Base-by-base conservation (phyloP, 495 filamentous ascomycete species). In the Penicillium nucicola region DNA sequence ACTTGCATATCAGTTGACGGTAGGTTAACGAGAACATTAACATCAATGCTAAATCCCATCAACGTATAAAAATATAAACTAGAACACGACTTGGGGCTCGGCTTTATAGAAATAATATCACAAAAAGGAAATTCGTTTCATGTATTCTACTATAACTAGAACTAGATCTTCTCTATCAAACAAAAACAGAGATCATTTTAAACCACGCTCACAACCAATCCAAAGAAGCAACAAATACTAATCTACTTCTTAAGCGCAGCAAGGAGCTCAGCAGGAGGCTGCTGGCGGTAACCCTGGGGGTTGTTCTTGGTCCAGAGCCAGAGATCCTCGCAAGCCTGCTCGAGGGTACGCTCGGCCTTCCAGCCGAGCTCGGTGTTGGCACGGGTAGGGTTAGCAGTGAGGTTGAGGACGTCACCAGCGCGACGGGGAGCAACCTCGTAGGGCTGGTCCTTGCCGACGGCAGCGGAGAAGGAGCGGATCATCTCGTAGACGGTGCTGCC, bases 241-340 rank as follows among this genome's bases (percentile, higher is more conserved):
- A 60, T 58, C 60, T 79, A 72, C 55, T 81, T 77, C 75, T 89
- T 84, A 58, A 93, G 65, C 60, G 78, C 76, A 48, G 87, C 85
- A 22, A 97, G 62, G 58, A 98, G 77, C 68, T 87, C 85, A 50
- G 89, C 81, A 25, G 93, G 93, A 17, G 93, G 90, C 55, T 88
- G 73, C 72, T 97, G 92, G 44, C 89, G 78, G 74, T 97, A 97
- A 14, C 93, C 93, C 74, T 89, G 81, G 35, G 93, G 93, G 73
- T 98, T 97, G 73, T 97, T 97, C 69, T 87, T 81, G 2, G 83
- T 85, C 93, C 93, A 98, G 62, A 83, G 85, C 93, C 93, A 98
- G 49, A 98, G 78, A 65, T 97, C 90, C 64, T 84, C 84, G 68
- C 93, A 98, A 10, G 91, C 90, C 64, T 96, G 80, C 74, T 98